Evolutionary conservation across 2,329 filamentous ascomycete species (phyloP), one percentile per base, ranked within the genome.

Genomic region (Venturia oleaginea): DNA sequence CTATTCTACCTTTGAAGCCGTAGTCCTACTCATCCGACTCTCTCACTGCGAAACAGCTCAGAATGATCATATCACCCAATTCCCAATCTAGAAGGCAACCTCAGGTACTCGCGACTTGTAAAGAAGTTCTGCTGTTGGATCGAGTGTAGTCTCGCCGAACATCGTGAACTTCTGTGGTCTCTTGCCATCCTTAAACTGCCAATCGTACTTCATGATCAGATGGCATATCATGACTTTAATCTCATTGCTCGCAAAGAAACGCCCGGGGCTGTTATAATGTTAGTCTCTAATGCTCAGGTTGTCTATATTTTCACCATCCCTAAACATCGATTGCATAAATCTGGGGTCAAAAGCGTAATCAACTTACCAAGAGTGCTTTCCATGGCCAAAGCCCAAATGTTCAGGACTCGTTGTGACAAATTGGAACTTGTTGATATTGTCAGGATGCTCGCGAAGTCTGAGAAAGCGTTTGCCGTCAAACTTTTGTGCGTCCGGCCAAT

Each of bases 171-270:
- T 30, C 27, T 64, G 42, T 34, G 61, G 30, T 22, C 61, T 61
- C 19, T 57, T 27, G 2, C 10, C 19, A n/a, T 27, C 55, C n/a
- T 65, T 64, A 6, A 40, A 43, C 24, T 51, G 15, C 30, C 48
- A 59, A 27, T 65, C 64, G 61, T 51, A 65, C 30, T 55, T 46
- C 59, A 64, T n/a, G 7, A 80, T 66, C 3, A 77, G 69, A 57
- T 76, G 70, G 1, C 76, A 74, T 17, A 80, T 67, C 27, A 79
- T 74, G 67, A 79, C 69, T 69, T 80, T 80, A 70, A 80, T 76
- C 72, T 80, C 76, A 66, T 78, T 75, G 30, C 71, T 71, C 6
- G 78, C 78, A 66, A 80, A 79, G 73, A 80, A 80, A 0, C 78
- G 73, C 0, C 78, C 78, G 0, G 76, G 77, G 64, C 64, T 30